Conservation (phyloP, 371 early-diverging fungal genomes). For the Sporodiniella umbellata region DNA sequence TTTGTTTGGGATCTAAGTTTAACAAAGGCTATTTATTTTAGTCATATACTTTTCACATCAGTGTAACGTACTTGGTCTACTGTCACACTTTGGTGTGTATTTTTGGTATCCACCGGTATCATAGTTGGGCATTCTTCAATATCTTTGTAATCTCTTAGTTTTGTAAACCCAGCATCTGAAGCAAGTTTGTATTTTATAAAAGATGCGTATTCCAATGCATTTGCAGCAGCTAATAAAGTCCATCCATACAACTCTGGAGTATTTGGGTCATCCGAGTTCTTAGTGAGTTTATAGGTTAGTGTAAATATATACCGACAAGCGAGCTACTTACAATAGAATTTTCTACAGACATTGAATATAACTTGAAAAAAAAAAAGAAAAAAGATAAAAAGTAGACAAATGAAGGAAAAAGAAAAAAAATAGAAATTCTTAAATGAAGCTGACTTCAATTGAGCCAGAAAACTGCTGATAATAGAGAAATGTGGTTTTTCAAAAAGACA, state of each 20-base stretch:
- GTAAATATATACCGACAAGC: too few species aligned
- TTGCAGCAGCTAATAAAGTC: constrained; percentile 21
- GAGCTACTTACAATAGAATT: neutral
- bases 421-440: too few species aligned
- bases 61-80: neutral
- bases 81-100: neutral
- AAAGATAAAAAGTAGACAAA: neutral
- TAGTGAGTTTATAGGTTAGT: too few species aligned
- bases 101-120: constrained; percentile 21
- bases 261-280: neutral
- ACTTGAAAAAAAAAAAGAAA: neutral
- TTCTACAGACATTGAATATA: neutral
- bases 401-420: neutral
- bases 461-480: too few species aligned
- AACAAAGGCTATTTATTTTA: neutral
- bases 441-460: too few species aligned
- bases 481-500: too few species aligned
- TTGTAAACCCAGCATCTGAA: constrained; percentile 19
- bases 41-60: neutral
- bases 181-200: constrained; percentile 29
- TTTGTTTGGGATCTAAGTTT: constrained; percentile 6
- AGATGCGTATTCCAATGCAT: constrained; percentile 24
- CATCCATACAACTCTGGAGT: constrained; percentile 36
- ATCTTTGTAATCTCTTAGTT: constrained; percentile 13
- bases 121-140: constrained; percentile 26